Evolutionary conservation across 805 yeast species (phyloP).

Genomic region (Tanozyma kutaoensis): DNA sequence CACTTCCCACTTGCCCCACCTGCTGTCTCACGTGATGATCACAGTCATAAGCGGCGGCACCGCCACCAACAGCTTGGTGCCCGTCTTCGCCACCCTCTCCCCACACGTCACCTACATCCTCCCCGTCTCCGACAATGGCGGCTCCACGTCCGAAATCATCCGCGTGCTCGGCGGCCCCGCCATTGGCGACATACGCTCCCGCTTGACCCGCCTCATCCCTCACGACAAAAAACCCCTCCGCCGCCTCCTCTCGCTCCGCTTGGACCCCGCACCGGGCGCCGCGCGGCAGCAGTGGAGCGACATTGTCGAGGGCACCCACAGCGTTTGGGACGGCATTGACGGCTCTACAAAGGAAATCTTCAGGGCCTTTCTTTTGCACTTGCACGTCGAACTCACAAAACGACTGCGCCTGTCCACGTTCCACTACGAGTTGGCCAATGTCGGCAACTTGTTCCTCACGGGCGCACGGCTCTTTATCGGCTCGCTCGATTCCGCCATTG

Average conservation of each 20-base stretch:
- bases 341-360: constrained; percentile 56
- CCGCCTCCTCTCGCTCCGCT: constrained; percentile 29
- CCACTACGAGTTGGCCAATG: constrained; percentile 62
- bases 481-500: constrained; percentile 74
- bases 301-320: constrained; percentile 70
- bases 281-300: constrained; percentile 68
- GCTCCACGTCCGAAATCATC: constrained; percentile 81
- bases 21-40: no score
- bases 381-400: constrained; percentile 65
- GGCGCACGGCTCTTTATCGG: constrained; percentile 78
- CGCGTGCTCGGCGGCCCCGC: constrained; percentile 91
- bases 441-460: constrained; percentile 75
- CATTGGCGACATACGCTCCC: constrained; percentile 79
- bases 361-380: constrained; percentile 65
- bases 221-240: constrained; percentile 24
- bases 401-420: constrained; percentile 27
- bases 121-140: constrained; percentile 90
- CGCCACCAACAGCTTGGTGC: constrained; percentile 71
- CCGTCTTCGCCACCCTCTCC: constrained; percentile 35
- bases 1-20: no score
- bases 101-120: constrained; percentile 48
- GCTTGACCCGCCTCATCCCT: constrained; percentile 65
- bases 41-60: constrained; percentile 66
- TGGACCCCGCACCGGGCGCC: constrained; percentile 28
- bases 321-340: constrained; percentile 49